A percentile compares a stretch with the other conserved stretches of the same genome.
These are phyloP conservation scores for Persicaria maculosa DNA, from an alignment of 148 eudicot genomes.

Conservation along the genomic window DNA sequence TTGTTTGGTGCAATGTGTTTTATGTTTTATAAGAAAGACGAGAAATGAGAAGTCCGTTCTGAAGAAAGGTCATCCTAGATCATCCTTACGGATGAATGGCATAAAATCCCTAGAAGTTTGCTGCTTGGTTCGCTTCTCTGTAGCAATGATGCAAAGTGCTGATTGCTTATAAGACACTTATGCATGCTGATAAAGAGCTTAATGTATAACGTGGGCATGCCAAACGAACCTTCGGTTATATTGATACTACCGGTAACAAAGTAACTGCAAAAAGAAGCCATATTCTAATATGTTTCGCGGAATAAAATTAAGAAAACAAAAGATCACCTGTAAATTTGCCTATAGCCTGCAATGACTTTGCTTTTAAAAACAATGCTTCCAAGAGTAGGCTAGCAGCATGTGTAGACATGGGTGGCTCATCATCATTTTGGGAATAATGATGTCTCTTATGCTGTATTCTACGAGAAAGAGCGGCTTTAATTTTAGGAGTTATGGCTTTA, in stretches of 20 bases:
- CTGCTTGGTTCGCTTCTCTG: no score
- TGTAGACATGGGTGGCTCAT: conserved; percentile 49
- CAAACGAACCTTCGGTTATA: neutral
- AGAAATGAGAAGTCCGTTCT: no score
- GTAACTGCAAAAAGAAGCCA: neutral
- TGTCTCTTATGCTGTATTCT: conserved; percentile 39
- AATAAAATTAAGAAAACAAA: neutral
- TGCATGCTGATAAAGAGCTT: no score
- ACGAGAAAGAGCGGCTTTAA: conserved; percentile 52
- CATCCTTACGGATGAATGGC: no score
- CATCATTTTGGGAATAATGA: conserved; percentile 41
- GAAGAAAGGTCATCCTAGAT: no score
- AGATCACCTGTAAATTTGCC: conserved; percentile 66
- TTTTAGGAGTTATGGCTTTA: conserved; percentile 53
- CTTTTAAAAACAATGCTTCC: conserved; percentile 76
- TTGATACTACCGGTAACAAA: neutral
- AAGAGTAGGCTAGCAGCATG: conserved; percentile 66
- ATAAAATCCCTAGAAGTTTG: no score
- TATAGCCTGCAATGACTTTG: conserved; percentile 74
- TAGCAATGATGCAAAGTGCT: no score
- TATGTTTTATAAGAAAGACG: no score
- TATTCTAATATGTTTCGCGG: neutral
- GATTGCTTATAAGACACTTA: no score
- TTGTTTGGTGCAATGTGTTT: no score
- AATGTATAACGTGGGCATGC: no score